phyloP scores from a whole-genome alignment of 2,329 filamentous ascomycete genomes.

The Aureobasidium leucospermi region DNA sequence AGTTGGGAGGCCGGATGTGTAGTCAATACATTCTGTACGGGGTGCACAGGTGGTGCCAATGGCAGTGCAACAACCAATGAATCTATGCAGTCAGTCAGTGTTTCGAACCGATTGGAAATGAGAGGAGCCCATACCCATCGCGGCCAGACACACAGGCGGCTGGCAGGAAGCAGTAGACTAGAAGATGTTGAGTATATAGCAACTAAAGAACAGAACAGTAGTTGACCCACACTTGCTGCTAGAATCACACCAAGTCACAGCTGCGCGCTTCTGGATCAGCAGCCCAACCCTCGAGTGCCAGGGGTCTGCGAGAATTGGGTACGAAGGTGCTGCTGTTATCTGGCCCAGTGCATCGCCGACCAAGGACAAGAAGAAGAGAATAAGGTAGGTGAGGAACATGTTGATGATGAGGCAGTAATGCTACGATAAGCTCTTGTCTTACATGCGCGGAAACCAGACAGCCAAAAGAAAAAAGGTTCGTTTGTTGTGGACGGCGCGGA shows the following conservation, averaged over 20 bases:
- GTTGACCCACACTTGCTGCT: not conserved
- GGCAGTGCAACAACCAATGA: slow-evolving; percentile 19
- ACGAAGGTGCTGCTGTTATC: not conserved
- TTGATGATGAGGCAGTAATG: not conserved
- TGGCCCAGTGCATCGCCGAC: not conserved
- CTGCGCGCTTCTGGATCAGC: not conserved
- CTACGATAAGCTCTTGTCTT: not conserved
- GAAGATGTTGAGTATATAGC: not conserved
- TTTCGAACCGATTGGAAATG: not conserved
- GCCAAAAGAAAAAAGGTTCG: not conserved
- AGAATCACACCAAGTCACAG: not conserved
- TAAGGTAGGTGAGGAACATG: not conserved
- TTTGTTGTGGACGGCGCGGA: not conserved
- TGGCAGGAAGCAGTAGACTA: not conserved
- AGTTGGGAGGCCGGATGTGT: slow-evolving; percentile 1
- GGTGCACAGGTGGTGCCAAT: slow-evolving; percentile 15
- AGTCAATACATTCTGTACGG: slow-evolving; percentile 18
- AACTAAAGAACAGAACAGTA: not conserved
- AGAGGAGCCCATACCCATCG: not conserved
- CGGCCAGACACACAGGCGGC: not conserved
- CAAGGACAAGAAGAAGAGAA: not conserved
- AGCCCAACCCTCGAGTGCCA: not conserved
- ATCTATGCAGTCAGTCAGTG: not conserved
- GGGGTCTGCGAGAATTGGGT: not conserved
- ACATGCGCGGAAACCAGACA: not conserved